A percentile compares a stretch with the other conserved stretches of the same genome.
Evolutionary conservation across 2,329 filamentous ascomycete genomes (phyloP).

Genomic region (Colletotrichum viniferum): DNA sequence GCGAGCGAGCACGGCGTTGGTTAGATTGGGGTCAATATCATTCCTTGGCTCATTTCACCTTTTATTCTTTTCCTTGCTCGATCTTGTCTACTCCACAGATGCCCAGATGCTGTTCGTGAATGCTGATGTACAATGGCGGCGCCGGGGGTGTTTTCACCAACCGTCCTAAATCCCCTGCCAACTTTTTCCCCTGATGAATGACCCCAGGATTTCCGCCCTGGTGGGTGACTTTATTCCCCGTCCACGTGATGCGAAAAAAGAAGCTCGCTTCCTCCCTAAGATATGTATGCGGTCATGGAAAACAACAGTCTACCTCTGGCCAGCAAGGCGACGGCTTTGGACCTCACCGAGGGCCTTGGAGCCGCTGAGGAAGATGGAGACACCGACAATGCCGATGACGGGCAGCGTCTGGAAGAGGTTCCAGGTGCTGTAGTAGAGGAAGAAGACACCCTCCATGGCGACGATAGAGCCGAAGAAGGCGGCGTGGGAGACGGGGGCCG

Average conservation of each 20-base stretch:
- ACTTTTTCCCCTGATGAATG: background rate
- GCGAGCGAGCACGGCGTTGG: conserved; percentile 1
- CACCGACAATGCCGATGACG: conserved; percentile 68
- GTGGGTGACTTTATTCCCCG: background rate
- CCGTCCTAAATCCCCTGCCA: background rate
- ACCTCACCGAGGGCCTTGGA: conserved; percentile 92
- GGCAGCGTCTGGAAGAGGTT: conserved; percentile 90
- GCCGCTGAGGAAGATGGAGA: conserved; percentile 82
- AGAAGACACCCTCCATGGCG: conserved; percentile 89
- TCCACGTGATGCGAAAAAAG: background rate
- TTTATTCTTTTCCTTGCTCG: background rate
- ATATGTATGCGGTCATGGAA: background rate
- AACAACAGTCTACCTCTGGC: conserved; percentile 54
- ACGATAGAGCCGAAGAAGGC: conserved; percentile 88
- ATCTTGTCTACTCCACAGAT: conserved; percentile 16
- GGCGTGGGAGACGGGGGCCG: conserved; percentile 79
- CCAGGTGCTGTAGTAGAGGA: conserved; percentile 92
- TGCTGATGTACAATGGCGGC: conserved; percentile 18
- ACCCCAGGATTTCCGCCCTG: background rate
- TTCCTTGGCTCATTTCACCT: conserved; percentile 1
- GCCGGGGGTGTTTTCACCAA: background rate
- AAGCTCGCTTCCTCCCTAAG: background rate
- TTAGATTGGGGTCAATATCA: background rate
- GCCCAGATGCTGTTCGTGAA: conserved; percentile 16
- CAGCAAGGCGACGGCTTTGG: conserved; percentile 82